Conservation (phyloP, 805 yeast genomes). For the Metschnikowia matae region DNA sequence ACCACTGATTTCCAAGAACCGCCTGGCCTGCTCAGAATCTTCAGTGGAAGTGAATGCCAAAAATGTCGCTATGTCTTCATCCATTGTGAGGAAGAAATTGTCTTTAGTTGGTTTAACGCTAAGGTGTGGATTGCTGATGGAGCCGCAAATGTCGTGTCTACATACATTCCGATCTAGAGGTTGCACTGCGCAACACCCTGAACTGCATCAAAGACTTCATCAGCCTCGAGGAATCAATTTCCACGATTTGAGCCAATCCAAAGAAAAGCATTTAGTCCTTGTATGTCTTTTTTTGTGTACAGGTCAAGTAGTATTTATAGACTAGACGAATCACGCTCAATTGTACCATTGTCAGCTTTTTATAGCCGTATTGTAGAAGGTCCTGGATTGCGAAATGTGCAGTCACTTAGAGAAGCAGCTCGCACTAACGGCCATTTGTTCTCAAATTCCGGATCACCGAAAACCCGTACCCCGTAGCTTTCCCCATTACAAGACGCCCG, state of each 20-base stretch:
- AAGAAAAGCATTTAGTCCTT: no score
- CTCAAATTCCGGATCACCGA: neutral
- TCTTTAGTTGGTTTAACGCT: neutral
- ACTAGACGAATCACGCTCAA: no score
- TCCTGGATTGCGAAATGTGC: neutral
- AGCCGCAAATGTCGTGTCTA: constrained; percentile 3
- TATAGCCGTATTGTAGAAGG: neutral
- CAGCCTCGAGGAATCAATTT: neutral
- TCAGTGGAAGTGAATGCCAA: constrained; percentile 77
- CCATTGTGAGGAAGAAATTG: constrained; percentile 22
- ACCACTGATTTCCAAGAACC: constrained; percentile 74
- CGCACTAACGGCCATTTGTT: constrained; percentile 1
- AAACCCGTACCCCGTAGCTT: constrained; percentile 1
- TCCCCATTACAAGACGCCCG: neutral
- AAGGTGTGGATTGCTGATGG: neutral
- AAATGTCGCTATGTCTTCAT: constrained; percentile 63
- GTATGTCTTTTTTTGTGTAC: no score
- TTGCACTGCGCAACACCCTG: neutral
- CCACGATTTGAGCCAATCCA: neutral
- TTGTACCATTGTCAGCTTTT: neutral
- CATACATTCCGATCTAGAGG: neutral
- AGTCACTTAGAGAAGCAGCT: neutral
- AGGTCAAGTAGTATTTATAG: no score
- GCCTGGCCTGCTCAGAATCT: constrained; percentile 64
- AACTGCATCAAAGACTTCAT: neutral